Conservation (phyloP, 306 rosid species). For the Begonia peltatifolia region DNA sequence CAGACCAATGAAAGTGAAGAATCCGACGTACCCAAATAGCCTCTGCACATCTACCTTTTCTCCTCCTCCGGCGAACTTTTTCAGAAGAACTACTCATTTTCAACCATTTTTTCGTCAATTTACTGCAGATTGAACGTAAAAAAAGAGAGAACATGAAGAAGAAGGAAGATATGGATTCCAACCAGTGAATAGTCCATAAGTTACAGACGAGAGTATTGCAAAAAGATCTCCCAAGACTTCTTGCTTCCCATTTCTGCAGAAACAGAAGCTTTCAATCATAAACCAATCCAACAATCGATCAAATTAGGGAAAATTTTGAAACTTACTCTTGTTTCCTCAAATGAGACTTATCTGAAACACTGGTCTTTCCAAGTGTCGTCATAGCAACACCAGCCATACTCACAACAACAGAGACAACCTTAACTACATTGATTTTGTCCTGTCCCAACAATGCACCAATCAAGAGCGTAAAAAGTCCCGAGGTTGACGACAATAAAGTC, state of each 20-base stretch:
- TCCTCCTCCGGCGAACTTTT: constrained; percentile 22
- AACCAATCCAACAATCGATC: too few species aligned
- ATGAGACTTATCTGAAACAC: constrained; percentile 8
- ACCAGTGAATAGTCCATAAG: constrained; percentile 21
- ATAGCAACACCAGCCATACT: constrained; percentile 23
- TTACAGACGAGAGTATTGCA: constrained; percentile 15
- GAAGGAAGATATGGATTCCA: constrained; percentile 1
- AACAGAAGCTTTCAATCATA: neutral
- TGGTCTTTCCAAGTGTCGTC: constrained; percentile 17
- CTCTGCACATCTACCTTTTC: constrained; percentile 18
- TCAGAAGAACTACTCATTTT: constrained; percentile 14
- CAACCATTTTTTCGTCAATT: neutral
- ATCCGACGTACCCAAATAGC: constrained; percentile 18
- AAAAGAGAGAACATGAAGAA: neutral
- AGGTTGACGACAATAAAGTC: constrained; percentile 17
- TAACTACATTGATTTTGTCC: constrained; percentile 12
- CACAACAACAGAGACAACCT: constrained; percentile 14
- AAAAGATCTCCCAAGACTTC: constrained; percentile 12
- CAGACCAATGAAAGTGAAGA: constrained; percentile 15
- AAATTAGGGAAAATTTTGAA: too few species aligned
- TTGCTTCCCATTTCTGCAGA: constrained; percentile 7
- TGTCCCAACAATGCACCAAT: constrained; percentile 16
- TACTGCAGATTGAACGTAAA: neutral
- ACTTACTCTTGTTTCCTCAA: constrained; percentile 1
- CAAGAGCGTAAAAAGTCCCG: constrained; percentile 17